Evolutionary conservation across 108 stramenopile species (phyloP).

Genomic region (Aurantiochytrium sp.): DNA sequence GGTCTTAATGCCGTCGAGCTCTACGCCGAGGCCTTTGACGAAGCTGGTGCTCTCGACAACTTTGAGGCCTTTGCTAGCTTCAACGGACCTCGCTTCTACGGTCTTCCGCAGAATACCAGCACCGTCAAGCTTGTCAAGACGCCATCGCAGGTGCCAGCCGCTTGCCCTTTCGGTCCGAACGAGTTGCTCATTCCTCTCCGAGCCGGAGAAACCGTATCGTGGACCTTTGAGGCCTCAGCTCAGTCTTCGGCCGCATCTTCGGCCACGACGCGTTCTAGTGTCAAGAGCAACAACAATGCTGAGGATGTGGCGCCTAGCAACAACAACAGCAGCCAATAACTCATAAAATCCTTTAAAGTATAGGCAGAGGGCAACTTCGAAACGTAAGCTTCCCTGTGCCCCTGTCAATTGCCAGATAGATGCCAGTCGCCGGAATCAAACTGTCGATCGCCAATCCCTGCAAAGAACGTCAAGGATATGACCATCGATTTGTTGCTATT

Average conservation of each 20-base stretch:
- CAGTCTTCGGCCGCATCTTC: no score
- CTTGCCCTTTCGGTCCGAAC: neutral
- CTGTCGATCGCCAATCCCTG: no score
- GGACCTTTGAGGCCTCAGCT: neutral
- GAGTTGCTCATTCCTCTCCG: neutral
- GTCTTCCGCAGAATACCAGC: constrained; percentile 60
- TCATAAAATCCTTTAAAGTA: no score
- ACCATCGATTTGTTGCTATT: no score
- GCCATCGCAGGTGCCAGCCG: neutral
- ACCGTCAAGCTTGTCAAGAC: constrained; percentile 53
- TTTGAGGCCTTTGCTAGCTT: constrained; percentile 77
- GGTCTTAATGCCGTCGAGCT: constrained; percentile 86
- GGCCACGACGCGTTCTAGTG: neutral
- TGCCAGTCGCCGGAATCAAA: no score
- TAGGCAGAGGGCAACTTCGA: neutral
- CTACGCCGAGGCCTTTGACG: constrained; percentile 90
- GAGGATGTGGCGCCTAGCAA: neutral
- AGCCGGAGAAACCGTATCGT: neutral
- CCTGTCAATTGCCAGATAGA: no score
- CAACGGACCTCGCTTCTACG: constrained; percentile 87
- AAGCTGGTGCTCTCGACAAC: constrained; percentile 69
- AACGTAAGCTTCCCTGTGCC: neutral
- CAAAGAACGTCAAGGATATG: no score
- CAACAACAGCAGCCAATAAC: neutral
- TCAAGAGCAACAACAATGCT: neutral